These are phyloP conservation scores for Aspergillus novoparasiticus DNA, from an alignment of 2,329 filamentous ascomycete genomes.

Conservation along the genomic window DNA sequence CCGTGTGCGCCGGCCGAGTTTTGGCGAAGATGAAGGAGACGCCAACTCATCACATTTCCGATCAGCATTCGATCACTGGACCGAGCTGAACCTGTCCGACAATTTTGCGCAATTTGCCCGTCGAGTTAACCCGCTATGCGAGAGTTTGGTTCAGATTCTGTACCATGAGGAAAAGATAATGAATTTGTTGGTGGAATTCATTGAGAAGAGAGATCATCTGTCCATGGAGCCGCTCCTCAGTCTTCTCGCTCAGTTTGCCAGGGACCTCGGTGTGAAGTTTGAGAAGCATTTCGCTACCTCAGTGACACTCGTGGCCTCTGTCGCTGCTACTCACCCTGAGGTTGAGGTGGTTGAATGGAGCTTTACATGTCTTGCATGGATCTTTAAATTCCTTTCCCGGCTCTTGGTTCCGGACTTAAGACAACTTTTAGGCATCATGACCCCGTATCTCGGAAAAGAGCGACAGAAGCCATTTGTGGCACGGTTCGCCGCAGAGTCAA, in stretches of 20 bases:
- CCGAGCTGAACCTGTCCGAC: slow-evolving; percentile 85
- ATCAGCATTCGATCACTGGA: slow-evolving; percentile 82
- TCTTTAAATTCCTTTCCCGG: slow-evolving; percentile 95
- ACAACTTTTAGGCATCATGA: slow-evolving; percentile 80
- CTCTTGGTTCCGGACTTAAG: slow-evolving; percentile 82
- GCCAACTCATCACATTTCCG: slow-evolving; percentile 84
- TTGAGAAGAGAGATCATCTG: slow-evolving; percentile 74
- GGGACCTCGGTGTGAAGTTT: slow-evolving; percentile 83
- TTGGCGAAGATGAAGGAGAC: slow-evolving; percentile 71
- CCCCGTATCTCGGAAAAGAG: slow-evolving; percentile 79
- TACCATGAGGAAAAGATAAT: slow-evolving; percentile 88
- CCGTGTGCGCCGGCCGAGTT: slow-evolving; percentile 77
- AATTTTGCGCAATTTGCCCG: slow-evolving; percentile 76
- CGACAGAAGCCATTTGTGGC: slow-evolving; percentile 84
- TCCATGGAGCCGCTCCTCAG: slow-evolving; percentile 84
- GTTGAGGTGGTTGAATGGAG: slow-evolving; percentile 97
- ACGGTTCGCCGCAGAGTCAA: slow-evolving; percentile 88
- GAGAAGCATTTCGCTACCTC: slow-evolving; percentile 82
- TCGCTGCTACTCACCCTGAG: slow-evolving; percentile 76
- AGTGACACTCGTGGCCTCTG: slow-evolving; percentile 72
- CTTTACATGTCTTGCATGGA: slow-evolving; percentile 88
- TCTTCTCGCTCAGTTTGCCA: slow-evolving; percentile 90
- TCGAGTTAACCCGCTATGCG: slow-evolving; percentile 74
- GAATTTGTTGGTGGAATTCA: slow-evolving; percentile 72
- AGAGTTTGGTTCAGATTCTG: slow-evolving; percentile 88